These are phyloP conservation scores for Lachnellula hyalina DNA, from an alignment of 2,329 filamentous ascomycete genomes.

Conservation along the genomic window DNA sequence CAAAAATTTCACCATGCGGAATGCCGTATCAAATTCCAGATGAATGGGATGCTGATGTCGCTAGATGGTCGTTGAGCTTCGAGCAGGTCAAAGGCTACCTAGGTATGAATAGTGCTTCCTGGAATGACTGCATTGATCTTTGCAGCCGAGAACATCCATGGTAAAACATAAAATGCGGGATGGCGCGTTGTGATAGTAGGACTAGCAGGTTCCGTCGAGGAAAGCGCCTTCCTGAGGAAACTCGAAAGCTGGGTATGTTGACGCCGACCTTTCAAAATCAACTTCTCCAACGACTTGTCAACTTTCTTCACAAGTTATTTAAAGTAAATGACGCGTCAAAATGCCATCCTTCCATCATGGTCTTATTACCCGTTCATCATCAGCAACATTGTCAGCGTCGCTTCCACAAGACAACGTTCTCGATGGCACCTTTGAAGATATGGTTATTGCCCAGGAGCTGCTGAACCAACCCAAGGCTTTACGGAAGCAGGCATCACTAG, in stretches of 20 bases:
- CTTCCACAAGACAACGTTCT: conserved; percentile 4
- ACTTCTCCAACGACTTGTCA: not conserved
- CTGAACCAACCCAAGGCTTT: conserved; percentile 18
- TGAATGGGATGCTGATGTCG: too few relatives aligned
- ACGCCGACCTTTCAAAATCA: not conserved
- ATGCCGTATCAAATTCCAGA: too few relatives aligned
- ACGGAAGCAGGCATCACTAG: conserved; percentile 16
- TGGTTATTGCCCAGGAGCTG: conserved; percentile 23
- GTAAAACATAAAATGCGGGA: not conserved
- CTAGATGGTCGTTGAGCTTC: not conserved
- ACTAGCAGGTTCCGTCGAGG: not conserved
- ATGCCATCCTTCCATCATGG: conserved; percentile 32
- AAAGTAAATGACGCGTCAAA: conserved; percentile 1
- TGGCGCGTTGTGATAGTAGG: not conserved
- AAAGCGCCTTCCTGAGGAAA: not conserved
- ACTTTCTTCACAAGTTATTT: not conserved
- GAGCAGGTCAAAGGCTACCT: not conserved
- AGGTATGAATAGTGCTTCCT: too few relatives aligned
- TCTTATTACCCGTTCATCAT: conserved; percentile 26
- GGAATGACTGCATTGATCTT: too few relatives aligned
- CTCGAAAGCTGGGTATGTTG: not conserved
- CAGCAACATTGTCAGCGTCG: conserved; percentile 21
- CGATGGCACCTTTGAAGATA: conserved; percentile 17
- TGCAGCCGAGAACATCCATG: too few relatives aligned
- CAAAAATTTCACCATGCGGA: too few relatives aligned